Evolutionary conservation across 768 basidiomycete species (phyloP).

Genomic region (Thelephora ganbajun): DNA sequence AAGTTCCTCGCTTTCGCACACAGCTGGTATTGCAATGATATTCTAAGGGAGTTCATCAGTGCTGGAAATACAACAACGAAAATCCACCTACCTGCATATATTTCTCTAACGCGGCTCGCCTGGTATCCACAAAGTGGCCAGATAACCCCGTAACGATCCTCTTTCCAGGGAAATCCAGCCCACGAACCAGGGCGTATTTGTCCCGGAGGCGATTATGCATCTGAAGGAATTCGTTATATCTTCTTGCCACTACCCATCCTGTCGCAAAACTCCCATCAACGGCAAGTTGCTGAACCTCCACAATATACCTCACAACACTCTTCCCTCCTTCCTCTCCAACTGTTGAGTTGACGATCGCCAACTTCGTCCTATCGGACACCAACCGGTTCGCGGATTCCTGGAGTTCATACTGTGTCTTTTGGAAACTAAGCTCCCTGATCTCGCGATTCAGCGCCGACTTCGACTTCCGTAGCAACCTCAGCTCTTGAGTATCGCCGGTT

Average conservation of each 20-base stretch:
- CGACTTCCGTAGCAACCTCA: constrained; percentile 69
- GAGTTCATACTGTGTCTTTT: constrained; percentile 86
- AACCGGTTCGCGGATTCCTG: constrained; percentile 88
- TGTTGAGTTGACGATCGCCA: constrained; percentile 76
- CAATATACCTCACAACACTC: constrained; percentile 80
- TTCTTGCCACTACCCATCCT: constrained; percentile 85
- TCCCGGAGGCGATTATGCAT: constrained; percentile 83
- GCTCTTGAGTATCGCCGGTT: constrained; percentile 79
- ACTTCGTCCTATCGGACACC: constrained; percentile 67
- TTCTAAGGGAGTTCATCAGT: constrained; percentile 27
- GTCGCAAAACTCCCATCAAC: constrained; percentile 64
- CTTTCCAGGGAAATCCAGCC: constrained; percentile 86
- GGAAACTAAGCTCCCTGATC: constrained; percentile 72
- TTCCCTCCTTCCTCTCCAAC: constrained; percentile 77
- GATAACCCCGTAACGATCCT: constrained; percentile 81
- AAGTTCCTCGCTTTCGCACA: constrained; percentile 74
- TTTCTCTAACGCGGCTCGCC: constrained; percentile 69
- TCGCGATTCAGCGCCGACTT: constrained; percentile 74
- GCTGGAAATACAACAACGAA: constrained; percentile 1
- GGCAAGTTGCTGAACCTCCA: constrained; percentile 86
- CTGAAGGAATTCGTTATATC: constrained; percentile 90
- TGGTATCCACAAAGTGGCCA: constrained; percentile 73
- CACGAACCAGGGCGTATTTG: constrained; percentile 46
- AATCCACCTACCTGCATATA: constrained; percentile 67
- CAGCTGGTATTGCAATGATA: constrained; percentile 55